Evolutionary conservation across 164 flowering plant species (phyloP), one percentile per base, ranked within the genome.

Genomic region (Echeveria elegans): DNA sequence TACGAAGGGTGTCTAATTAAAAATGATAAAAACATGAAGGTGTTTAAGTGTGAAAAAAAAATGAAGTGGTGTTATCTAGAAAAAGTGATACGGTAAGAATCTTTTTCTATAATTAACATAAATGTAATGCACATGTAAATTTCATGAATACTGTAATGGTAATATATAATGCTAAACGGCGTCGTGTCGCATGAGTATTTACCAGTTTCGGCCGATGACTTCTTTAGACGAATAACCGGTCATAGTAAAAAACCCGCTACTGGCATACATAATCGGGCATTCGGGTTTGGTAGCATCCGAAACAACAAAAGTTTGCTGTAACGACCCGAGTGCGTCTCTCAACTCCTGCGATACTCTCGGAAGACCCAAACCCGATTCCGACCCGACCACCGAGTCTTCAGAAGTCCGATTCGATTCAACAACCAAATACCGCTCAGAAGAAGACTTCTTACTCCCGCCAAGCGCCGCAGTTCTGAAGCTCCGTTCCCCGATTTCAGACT

Each of bases 241-340:
- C 96, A 91, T 91, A 26, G 60, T 73, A 69, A 88, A 89, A 65
- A 94, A 94, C 2, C 99, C 97, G 76, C 85, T 78, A 75, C 99
- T 94, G 32, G 99, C 99, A 69, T 83, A 94, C 80, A 94, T 43
- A 15, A 94, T 91, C 23, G 99, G 99, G 76, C 82, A 85, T 45
- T 94, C 93, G 1, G 87, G 96, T 72, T 80, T 83, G 8, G 90
- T 87, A 9, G 97, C 96, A 78, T 94, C 94, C 1, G 99, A 91
- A 1, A 94, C 97, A n/a, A 94, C 99, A 80, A 94, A 94, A 0
- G 97, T 94, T 72, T 94, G 99, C 56, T 87, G 90, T 62, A 94
- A 72, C 9, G 83, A 80, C 0, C 96, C 74, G 68, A 94, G 72
- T 18, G 99, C 99, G 66, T 82, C 95, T 77, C 83, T 89, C 60